Evolutionary conservation across 2,329 filamentous ascomycete genomes (phyloP).

Genomic region (Cryphonectria parasitica): DNA sequence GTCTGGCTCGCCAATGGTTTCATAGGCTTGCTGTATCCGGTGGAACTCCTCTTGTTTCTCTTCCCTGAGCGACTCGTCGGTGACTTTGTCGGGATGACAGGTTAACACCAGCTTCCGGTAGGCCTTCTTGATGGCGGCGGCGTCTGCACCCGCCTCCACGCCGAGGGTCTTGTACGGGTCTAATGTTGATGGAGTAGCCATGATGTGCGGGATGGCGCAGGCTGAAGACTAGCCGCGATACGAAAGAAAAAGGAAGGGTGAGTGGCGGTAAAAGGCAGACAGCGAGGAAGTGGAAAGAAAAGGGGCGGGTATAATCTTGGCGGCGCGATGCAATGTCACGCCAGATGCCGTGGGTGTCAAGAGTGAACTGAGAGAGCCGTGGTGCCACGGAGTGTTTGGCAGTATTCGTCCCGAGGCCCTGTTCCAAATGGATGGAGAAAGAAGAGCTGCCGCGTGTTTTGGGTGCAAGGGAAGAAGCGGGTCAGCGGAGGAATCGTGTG

Average conservation of each 20-base stretch:
- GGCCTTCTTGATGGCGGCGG: slow-evolving; percentile 73
- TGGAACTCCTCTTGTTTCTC: slow-evolving; percentile 88
- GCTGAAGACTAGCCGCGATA: slow-evolving; percentile 17
- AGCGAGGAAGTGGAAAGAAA: slow-evolving; percentile 22
- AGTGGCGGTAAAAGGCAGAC: slow-evolving; percentile 22
- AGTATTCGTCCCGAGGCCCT: slow-evolving; percentile 7
- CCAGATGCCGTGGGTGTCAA: slow-evolving; percentile 20
- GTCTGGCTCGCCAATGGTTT: slow-evolving; percentile 79
- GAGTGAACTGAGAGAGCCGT: slow-evolving; percentile 10
- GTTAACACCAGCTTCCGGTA: slow-evolving; percentile 86
- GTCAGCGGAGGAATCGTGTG: slow-evolving; percentile 29
- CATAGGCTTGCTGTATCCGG: slow-evolving; percentile 89
- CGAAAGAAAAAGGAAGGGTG: not conserved
- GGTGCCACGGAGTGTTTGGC: slow-evolving; percentile 12
- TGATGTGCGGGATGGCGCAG: slow-evolving; percentile 37
- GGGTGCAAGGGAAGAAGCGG: slow-evolving; percentile 21
- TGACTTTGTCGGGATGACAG: slow-evolving; percentile 90
- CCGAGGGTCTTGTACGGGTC: slow-evolving; percentile 84
- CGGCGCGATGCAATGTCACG: not conserved
- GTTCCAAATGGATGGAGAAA: slow-evolving; percentile 24
- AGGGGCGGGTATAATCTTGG: slow-evolving; percentile 18
- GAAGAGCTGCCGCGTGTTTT: slow-evolving; percentile 24
- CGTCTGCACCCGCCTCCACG: slow-evolving; percentile 71
- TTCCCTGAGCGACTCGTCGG: slow-evolving; percentile 75
- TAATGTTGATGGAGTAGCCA: slow-evolving; percentile 55